These are phyloP conservation scores for Globisporangium sylvaticum DNA, from an alignment of 352 stramenopile genomes.

Conservation along the genomic window DNA sequence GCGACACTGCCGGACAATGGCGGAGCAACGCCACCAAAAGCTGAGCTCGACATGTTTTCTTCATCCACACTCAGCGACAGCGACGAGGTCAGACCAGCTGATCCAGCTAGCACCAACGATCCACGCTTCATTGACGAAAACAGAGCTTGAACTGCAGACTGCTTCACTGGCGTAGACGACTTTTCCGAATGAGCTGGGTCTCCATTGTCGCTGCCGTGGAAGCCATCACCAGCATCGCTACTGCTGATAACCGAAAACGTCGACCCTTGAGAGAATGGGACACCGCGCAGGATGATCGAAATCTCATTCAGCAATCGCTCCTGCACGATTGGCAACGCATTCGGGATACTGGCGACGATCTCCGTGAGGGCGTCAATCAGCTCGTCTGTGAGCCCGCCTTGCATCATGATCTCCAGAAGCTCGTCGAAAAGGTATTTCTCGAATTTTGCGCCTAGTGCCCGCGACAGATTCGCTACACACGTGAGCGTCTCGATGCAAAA, in stretches of 20 bases:
- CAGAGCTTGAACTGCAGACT: slow-evolving; percentile 61
- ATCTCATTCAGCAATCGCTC: slow-evolving; percentile 95
- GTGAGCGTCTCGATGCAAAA: slow-evolving; percentile 83
- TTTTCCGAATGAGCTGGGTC: slow-evolving; percentile 12
- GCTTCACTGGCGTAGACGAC: slow-evolving; percentile 30
- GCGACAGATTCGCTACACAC: slow-evolving; percentile 74
- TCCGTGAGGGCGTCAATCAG: slow-evolving; percentile 92
- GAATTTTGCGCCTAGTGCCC: slow-evolving; percentile 54
- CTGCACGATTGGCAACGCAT: slow-evolving; percentile 88
- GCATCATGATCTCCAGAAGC: slow-evolving; percentile 84
- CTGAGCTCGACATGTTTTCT: slow-evolving; percentile 17
- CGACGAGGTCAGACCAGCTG: slow-evolving; percentile 21
- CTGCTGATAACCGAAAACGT: background rate
- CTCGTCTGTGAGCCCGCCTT: slow-evolving; percentile 90
- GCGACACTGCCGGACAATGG: slow-evolving; percentile 1
- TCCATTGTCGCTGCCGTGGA: slow-evolving; percentile 3
- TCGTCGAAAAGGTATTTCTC: slow-evolving; percentile 68
- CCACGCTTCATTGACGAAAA: slow-evolving; percentile 73
- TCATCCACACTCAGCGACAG: slow-evolving; percentile 24
- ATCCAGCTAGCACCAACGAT: slow-evolving; percentile 28
- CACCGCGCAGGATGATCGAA: slow-evolving; percentile 90
- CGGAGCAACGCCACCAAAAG: slow-evolving; percentile 3
- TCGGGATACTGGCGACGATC: slow-evolving; percentile 89
- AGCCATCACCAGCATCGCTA: background rate
- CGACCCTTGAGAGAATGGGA: slow-evolving; percentile 50